Percentiles rank a stretch among this genome's conserved stretches.
Evolutionary conservation across 768 basidiomycete genomes (phyloP).

Genomic region (Podaxis sp.): DNA sequence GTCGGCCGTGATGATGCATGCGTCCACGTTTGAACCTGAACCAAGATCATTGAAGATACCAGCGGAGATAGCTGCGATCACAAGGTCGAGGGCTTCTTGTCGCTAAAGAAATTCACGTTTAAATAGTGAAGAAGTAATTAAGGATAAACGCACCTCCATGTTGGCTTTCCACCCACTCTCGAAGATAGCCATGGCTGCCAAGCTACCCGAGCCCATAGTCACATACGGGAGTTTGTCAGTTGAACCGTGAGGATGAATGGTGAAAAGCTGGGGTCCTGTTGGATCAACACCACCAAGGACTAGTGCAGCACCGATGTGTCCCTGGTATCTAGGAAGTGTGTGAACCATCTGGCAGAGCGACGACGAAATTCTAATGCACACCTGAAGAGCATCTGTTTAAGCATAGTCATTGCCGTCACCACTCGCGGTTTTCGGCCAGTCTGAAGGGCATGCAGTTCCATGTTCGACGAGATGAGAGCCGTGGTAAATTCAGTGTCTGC

Average conservation of each 20-base stretch:
- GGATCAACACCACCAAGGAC: conserved; percentile 96
- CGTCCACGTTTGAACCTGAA: conserved; percentile 98
- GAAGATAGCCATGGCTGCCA: conserved; percentile 99
- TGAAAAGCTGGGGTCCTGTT: conserved; percentile 93
- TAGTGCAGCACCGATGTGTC: conserved; percentile 91
- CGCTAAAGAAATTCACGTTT: conserved; percentile 43
- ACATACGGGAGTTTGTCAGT: conserved; percentile 99
- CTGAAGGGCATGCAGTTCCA: conserved; percentile 88
- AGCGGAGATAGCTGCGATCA: conserved; percentile 83
- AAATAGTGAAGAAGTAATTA: not conserved
- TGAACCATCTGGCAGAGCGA: not conserved
- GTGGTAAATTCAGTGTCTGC: conserved; percentile 97
- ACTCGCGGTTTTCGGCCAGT: conserved; percentile 92
- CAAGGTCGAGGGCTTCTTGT: conserved; percentile 77
- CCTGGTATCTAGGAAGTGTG: conserved; percentile 67
- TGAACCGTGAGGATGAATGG: conserved; percentile 93
- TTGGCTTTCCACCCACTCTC: conserved; percentile 81
- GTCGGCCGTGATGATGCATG: conserved; percentile 87
- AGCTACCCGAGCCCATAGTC: conserved; percentile 95
- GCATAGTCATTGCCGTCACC: conserved; percentile 98
- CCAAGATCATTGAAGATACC: conserved; percentile 99
- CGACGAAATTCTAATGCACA: conserved; percentile 29
- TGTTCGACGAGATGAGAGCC: conserved; percentile 92
- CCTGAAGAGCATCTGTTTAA: conserved; percentile 94
- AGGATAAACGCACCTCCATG: conserved; percentile 60